Conservation (phyloP, 2,329 filamentous ascomycete genomes). For the Cladosporium sp. region DNA sequence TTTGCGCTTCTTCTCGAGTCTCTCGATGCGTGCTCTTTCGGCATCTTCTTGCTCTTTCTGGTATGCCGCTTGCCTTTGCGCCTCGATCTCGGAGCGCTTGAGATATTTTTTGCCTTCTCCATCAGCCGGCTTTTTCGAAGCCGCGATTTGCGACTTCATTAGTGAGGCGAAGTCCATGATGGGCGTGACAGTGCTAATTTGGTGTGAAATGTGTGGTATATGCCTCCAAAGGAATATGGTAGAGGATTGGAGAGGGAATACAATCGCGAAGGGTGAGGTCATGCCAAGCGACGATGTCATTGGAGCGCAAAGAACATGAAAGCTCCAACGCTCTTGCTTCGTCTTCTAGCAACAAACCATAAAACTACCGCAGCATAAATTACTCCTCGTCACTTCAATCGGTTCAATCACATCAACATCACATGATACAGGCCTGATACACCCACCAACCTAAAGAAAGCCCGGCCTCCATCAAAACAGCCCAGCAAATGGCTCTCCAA, state of each 20-base stretch:
- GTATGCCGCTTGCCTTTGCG: constrained; percentile 77
- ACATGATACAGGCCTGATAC: neutral
- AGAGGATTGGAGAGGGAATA: neutral
- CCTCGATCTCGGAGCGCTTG: constrained; percentile 83
- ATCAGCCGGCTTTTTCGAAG: constrained; percentile 47
- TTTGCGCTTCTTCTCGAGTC: constrained; percentile 78
- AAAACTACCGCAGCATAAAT: constrained; percentile 1
- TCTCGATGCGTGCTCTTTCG: constrained; percentile 70
- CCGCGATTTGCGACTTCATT: constrained; percentile 86
- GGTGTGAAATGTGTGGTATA: neutral
- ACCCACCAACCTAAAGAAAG: neutral
- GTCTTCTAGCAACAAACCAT: neutral
- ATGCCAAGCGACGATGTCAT: constrained; percentile 21
- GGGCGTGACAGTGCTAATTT: constrained; percentile 12
- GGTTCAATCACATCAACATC: neutral
- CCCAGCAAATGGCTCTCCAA: constrained; percentile 38
- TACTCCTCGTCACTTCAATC: neutral
- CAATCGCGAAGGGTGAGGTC: constrained; percentile 18
- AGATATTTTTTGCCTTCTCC: constrained; percentile 69
- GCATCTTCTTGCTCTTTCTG: constrained; percentile 75
- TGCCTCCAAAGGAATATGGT: neutral
- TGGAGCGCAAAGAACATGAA: constrained; percentile 18
- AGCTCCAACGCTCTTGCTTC: constrained; percentile 17
- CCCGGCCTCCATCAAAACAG: too few relatives aligned
- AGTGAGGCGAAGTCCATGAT: constrained; percentile 93